Evolutionary conservation across 345 rosid genomes (phyloP).

Genomic region (Rhodamnia argentea): DNA sequence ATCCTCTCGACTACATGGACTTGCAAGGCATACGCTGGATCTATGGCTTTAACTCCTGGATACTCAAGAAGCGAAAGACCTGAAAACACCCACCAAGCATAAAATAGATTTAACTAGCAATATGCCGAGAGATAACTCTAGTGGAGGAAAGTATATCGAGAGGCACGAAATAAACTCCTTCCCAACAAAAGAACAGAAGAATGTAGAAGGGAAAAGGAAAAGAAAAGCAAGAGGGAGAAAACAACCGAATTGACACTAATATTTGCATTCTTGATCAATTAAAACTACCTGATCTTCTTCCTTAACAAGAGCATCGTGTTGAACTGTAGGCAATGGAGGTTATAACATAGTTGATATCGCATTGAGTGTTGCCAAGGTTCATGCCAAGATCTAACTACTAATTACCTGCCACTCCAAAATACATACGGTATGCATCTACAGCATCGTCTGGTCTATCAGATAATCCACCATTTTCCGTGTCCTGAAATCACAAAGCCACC

Average conservation of each 20-base stretch:
- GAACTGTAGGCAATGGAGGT: not conserved
- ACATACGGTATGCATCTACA: slow-evolving; percentile 77
- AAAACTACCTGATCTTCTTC: no score
- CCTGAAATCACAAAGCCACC: slow-evolving; percentile 25
- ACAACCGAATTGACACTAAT: not conserved
- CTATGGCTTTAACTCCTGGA: slow-evolving; percentile 72
- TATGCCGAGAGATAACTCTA: not conserved
- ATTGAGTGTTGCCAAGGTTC: not conserved
- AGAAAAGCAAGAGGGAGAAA: not conserved
- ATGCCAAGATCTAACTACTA: not conserved
- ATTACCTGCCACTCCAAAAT: slow-evolving; percentile 84
- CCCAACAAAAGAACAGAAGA: not conserved
- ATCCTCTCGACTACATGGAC: slow-evolving; percentile 63
- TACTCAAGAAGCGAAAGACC: slow-evolving; percentile 88
- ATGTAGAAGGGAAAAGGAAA: not conserved
- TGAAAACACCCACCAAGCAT: slow-evolving; percentile 8
- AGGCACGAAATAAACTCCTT: not conserved
- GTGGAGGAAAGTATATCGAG: not conserved
- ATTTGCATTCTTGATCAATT: not conserved
- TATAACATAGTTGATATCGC: not conserved
- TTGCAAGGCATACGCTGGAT: slow-evolving; percentile 89
- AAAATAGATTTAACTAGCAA: not conserved
- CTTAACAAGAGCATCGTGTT: not conserved
- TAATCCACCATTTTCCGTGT: slow-evolving; percentile 72
- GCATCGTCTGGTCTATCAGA: slow-evolving; percentile 87